Percentiles rank a stretch among this genome's conserved stretches.
These are phyloP conservation scores for Mycosphaerelloides madeirae DNA, from an alignment of 2,329 filamentous ascomycete species.

Conservation along the genomic window DNA sequence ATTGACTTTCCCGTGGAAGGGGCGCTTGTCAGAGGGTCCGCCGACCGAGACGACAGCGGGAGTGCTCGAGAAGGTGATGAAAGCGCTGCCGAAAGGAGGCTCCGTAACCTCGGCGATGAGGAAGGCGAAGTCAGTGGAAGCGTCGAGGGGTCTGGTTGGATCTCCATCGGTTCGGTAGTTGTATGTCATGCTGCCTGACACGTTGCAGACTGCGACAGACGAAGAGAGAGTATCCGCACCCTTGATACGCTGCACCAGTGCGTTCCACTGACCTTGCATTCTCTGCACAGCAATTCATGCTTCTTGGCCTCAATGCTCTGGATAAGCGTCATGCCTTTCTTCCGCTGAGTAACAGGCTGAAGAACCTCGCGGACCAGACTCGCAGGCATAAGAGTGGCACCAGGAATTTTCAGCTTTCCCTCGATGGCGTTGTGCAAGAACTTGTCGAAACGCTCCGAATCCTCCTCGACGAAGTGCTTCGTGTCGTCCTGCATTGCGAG, in stretches of 20 bases:
- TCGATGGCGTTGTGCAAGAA: slow-evolving; percentile 49
- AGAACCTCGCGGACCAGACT: slow-evolving; percentile 38
- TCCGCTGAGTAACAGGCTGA: neutral
- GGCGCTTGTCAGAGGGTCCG: slow-evolving; percentile 28
- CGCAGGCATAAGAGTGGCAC: slow-evolving; percentile 52
- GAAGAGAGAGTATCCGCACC: slow-evolving; percentile 51
- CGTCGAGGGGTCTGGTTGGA: slow-evolving; percentile 47
- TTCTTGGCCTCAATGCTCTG: slow-evolving; percentile 30
- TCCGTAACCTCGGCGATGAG: slow-evolving; percentile 51
- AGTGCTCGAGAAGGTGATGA: slow-evolving; percentile 50
- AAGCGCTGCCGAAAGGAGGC: slow-evolving; percentile 50
- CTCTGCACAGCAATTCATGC: slow-evolving; percentile 35
- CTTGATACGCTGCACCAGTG: slow-evolving; percentile 54
- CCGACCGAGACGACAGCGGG: slow-evolving; percentile 44
- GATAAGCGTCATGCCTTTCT: slow-evolving; percentile 11
- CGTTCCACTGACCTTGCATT: slow-evolving; percentile 52
- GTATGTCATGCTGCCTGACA: slow-evolving; percentile 50
- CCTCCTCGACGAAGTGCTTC: slow-evolving; percentile 47
- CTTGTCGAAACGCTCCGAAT: slow-evolving; percentile 45
- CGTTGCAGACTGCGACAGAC: slow-evolving; percentile 55
- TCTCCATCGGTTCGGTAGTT: slow-evolving; percentile 40
- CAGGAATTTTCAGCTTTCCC: slow-evolving; percentile 51
- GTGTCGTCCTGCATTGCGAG: slow-evolving; percentile 54
- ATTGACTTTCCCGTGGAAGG: slow-evolving; percentile 42
- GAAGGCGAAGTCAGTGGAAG: slow-evolving; percentile 53